Percentiles rank a stretch among this genome's conserved stretches.
Conservation (phyloP, 2,329 filamentous ascomycete species). For the Aspergillus hiratsukae region DNA sequence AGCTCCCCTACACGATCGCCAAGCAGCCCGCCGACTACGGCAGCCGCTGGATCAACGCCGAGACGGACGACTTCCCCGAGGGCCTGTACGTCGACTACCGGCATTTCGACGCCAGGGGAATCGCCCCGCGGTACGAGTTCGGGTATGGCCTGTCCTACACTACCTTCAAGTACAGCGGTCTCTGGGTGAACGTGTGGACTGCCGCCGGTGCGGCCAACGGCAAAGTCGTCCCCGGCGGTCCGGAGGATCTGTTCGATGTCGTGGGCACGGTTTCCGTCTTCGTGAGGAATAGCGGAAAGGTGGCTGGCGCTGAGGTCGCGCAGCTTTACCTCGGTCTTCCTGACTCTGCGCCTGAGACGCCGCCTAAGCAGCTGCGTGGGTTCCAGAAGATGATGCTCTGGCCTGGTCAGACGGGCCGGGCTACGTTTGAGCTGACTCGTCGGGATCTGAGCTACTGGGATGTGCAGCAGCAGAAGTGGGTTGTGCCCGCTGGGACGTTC, state of each 20-base stretch:
- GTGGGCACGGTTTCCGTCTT: conserved; percentile 48
- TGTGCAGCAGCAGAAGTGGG: conserved; percentile 56
- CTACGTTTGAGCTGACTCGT: conserved; percentile 52
- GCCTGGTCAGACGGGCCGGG: conserved; percentile 36
- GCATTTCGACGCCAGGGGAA: conserved; percentile 48
- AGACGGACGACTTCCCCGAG: conserved; percentile 45
- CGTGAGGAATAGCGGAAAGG: conserved; percentile 66
- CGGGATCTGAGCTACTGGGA: conserved; percentile 66
- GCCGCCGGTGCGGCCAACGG: neutral
- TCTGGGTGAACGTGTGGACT: neutral
- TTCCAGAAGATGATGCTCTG: conserved; percentile 53
- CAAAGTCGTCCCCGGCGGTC: conserved; percentile 38
- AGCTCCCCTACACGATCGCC: conserved; percentile 60
- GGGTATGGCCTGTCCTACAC: conserved; percentile 48
- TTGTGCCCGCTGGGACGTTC: conserved; percentile 15
- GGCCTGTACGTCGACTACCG: conserved; percentile 54
- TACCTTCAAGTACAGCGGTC: neutral
- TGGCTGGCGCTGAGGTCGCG: conserved; percentile 67
- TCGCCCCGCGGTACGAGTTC: conserved; percentile 52
- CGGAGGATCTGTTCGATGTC: conserved; percentile 51
- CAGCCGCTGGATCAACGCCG: conserved; percentile 8
- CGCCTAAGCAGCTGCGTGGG: conserved; percentile 54
- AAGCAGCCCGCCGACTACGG: conserved; percentile 51
- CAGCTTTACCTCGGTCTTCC: conserved; percentile 45
- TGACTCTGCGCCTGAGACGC: conserved; percentile 28